A percentile compares a stretch with the other conserved stretches of the same genome.
Conservation (phyloP, 1,139 yeast species). For the Hyphopichia burtonii region DNA sequence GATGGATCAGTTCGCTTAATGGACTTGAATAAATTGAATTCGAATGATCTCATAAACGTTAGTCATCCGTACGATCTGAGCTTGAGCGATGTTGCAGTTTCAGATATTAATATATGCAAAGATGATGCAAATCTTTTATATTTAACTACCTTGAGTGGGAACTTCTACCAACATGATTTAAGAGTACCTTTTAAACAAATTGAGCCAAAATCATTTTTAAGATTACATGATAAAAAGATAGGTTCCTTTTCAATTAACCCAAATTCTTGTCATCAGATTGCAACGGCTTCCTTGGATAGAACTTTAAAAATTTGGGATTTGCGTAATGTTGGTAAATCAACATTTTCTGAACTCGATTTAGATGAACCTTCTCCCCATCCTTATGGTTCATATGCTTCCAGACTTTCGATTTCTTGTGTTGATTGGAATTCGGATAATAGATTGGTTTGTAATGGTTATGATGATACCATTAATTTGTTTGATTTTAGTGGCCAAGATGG, state of each 20-base stretch:
- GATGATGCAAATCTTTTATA: slow-evolving; percentile 52
- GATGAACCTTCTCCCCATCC: slow-evolving; percentile 46
- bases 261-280: slow-evolving; percentile 52
- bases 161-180: slow-evolving; percentile 67
- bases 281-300: slow-evolving; percentile 87
- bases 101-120: slow-evolving; percentile 60
- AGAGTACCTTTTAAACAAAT: slow-evolving; percentile 44
- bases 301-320: slow-evolving; percentile 85
- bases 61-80: slow-evolving; percentile 46
- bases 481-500: slow-evolving; percentile 22
- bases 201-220: slow-evolving; percentile 33
- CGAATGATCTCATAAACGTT: slow-evolving; percentile 56
- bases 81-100: slow-evolving; percentile 48
- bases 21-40: slow-evolving; percentile 61
- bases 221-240: slow-evolving; percentile 85
- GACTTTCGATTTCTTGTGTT: slow-evolving; percentile 80
- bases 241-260: slow-evolving; percentile 89
- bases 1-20: slow-evolving; percentile 81
- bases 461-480: slow-evolving; percentile 68
- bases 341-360: slow-evolving; percentile 36
- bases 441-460: slow-evolving; percentile 90
- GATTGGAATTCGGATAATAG: slow-evolving; percentile 80
- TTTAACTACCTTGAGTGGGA: slow-evolving; percentile 77
- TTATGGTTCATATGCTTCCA: slow-evolving; percentile 64
- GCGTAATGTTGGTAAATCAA: slow-evolving; percentile 46